Conservation (phyloP, 306 rosid species). For the Fragaria vesca region DNA sequence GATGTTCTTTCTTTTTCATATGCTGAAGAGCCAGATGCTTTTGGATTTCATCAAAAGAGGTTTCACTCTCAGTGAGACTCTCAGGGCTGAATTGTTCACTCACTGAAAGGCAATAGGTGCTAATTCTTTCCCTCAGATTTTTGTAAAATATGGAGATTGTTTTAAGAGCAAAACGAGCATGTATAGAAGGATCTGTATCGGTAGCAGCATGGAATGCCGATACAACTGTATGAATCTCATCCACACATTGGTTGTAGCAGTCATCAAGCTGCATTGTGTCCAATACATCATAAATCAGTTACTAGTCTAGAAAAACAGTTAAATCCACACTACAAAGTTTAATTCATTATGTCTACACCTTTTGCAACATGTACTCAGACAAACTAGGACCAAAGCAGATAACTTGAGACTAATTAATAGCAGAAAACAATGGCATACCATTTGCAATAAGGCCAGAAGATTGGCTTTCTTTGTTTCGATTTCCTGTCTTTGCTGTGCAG, state of each 20-base stretch:
- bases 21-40: conserved; percentile 90
- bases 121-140: conserved; percentile 75
- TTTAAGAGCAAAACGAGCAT: conserved; percentile 66
- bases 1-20: conserved; percentile 70
- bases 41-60: conserved; percentile 62
- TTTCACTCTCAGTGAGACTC: conserved; percentile 49
- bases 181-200: conserved; percentile 69
- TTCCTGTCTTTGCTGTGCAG: conserved; percentile 34
- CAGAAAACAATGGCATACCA: conserved; percentile 44
- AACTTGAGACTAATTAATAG: not conserved
- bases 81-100: conserved; percentile 39
- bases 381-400: not conserved
- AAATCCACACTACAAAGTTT: not conserved
- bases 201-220: conserved; percentile 88
- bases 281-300: not conserved
- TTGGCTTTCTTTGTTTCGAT: conserved; percentile 63
- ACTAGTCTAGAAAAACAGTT: not conserved
- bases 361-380: not conserved
- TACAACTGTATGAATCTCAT: conserved; percentile 75
- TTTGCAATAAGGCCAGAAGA: conserved; percentile 62
- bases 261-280: conserved; percentile 59
- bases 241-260: conserved; percentile 69
- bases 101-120: conserved; percentile 54
- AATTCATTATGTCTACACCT: not conserved
- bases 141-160: conserved; percentile 56